These are phyloP conservation scores for Xerocomus brunneocitrinus DNA, from an alignment of 768 basidiomycete species.

Conservation along the genomic window DNA sequence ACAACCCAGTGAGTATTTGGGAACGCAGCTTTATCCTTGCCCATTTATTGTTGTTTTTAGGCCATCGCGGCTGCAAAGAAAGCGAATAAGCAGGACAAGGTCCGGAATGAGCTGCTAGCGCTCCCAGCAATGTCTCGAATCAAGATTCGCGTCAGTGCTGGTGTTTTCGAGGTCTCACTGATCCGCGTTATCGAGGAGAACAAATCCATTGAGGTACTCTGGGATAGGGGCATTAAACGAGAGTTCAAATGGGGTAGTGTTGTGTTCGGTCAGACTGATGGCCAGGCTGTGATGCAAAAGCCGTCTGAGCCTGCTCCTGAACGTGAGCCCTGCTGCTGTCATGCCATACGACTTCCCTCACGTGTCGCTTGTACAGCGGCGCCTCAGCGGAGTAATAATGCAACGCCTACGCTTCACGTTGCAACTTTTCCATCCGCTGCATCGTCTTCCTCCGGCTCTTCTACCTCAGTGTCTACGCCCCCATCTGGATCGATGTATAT, in stretches of 20 bases:
- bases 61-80: slow-evolving; percentile 70
- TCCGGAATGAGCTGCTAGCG: slow-evolving; percentile 63
- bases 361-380: slow-evolving; percentile 11
- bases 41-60: slow-evolving; percentile 35
- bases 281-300: slow-evolving; percentile 62
- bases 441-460: slow-evolving; percentile 20
- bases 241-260: slow-evolving; percentile 84
- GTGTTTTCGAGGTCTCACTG: slow-evolving; percentile 83
- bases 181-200: slow-evolving; percentile 65
- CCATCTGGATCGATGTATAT: slow-evolving; percentile 19
- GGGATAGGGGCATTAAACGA: slow-evolving; percentile 68
- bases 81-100: slow-evolving; percentile 68
- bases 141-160: slow-evolving; percentile 79
- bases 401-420: slow-evolving; percentile 18
- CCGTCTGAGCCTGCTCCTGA: slow-evolving; percentile 52
- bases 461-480: slow-evolving; percentile 15
- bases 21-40: background rate
- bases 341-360: background rate
- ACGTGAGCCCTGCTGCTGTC: slow-evolving; percentile 36
- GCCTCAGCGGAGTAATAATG: slow-evolving; percentile 11
- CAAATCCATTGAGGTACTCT: slow-evolving; percentile 72
- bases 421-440: slow-evolving; percentile 21
- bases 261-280: slow-evolving; percentile 70
- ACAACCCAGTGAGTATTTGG: slow-evolving; percentile 74
- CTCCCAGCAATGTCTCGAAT: slow-evolving; percentile 70